Base-by-base conservation (phyloP, 441 rosid species). In the Melastoma candidum region DNA sequence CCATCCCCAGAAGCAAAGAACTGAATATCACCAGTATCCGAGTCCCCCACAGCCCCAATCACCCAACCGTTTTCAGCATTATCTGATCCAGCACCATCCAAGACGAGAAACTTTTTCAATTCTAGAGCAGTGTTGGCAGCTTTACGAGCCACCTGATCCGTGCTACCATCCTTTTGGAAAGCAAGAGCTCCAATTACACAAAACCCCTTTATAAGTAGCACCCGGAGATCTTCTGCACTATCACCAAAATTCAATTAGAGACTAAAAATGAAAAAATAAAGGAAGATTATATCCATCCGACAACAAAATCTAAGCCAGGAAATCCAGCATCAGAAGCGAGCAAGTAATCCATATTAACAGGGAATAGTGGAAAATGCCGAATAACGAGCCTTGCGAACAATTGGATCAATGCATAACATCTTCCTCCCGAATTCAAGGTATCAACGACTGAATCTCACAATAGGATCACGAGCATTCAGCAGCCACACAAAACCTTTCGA, bases 161-260 rank as follows among this genome's bases (percentile, higher is more conserved):
- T 71, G 43, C 67, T 65, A 12, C 79, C 86, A 26, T 48, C 54
- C 12, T 45, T 49, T 12, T 43, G 59, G 12, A 76, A 54, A 43
- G 73, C 56, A 51, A 92, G 56, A 5, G 84, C 89, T 48, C 98
- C 98, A 56, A 83, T 79, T 48, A 87, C 74, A 24, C 78, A 71
- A 59, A 92, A 92, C 46, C 98, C 98, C 67, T 79, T 77, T 45
- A 75, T 45, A 51, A 92, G 75, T 54, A 92, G 67, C 8, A 80
- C 56, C 26, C 77, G 77, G 9, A 87, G 72, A 69, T 82, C 90
- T 55, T 82, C 96, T 90, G 85, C 68, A 67, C 63, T 54, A 27
- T 43, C 26, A 56, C 46, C 52, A 11, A 27, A 12, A 45, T 17
- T 11, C 11, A 7, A 51, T 50, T 12, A 11, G 25, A 9, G 60